Evolutionary conservation across 208 protist species (phyloP), one percentile per base, ranked within the genome.

Genomic region (Angomonas ambiguus): DNA sequence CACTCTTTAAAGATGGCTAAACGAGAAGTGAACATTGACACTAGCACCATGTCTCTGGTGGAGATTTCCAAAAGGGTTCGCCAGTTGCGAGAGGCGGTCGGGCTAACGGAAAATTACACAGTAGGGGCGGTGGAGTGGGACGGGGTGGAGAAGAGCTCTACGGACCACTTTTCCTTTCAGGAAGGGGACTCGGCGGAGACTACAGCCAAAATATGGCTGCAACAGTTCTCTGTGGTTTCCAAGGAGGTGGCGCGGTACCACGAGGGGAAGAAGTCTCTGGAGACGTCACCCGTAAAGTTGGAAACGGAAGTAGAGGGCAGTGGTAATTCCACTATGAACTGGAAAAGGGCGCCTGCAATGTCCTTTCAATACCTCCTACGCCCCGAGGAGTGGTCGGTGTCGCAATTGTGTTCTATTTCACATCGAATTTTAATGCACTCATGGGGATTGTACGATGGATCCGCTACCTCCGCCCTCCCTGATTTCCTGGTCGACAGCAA

Each of bases 1-100:
- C 8, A 48, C 56, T 75, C 69, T 13, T 13, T 82, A 1, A 4
- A 25, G 25, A 13, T 49, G 25, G 60, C 60, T 22, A 51, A 64
- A 45, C 20, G 22, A 25, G 51, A 35, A 13, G 59, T 30, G 10
- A 16, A 62, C 18, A 22, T 27, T 13, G 16, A 53, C 4, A 27
- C 10, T 20, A 8, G 16, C 3, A 5, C 18, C 18, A 8, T 53
- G 18, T 53, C 45, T n/a, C 45, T 53, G 18, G 20, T 27, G 3
- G 45, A 53, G 3, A 53, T 53, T 5, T 27, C 45, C 8, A 41
- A 41, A 5, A 5, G 13, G 8, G 13, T 13, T 13, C 35, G 13
- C 35, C 35, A 41, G 35, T 13, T 41, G 35, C 35, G 35, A 5
- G 13, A 41, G 13, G 35, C 5, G 35, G 35, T 41, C 8, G 35